phyloP scores from a whole-genome alignment of 2,329 filamentous ascomycete genomes.

The Aspergillus sp. region DNA sequence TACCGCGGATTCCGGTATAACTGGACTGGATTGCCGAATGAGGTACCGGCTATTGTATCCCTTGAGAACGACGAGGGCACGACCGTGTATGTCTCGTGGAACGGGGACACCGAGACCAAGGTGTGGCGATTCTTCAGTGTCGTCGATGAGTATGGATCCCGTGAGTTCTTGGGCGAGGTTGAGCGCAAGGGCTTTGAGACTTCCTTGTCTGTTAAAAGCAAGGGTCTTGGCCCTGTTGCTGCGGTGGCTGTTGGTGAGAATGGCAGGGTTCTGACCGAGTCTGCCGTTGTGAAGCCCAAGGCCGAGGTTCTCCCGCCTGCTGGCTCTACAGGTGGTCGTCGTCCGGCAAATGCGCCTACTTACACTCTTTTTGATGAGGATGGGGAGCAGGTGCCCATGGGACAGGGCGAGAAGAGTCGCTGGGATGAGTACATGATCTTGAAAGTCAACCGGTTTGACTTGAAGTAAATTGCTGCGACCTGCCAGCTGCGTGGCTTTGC shows the following conservation, averaged over 20 bases:
- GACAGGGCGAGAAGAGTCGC: background rate
- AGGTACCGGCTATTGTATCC: slow-evolving; percentile 35
- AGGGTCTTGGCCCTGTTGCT: slow-evolving; percentile 37
- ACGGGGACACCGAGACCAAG: slow-evolving; percentile 49
- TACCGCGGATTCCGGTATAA: slow-evolving; percentile 40
- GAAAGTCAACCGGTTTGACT: slow-evolving; percentile 15
- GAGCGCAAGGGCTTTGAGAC: slow-evolving; percentile 29
- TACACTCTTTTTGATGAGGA: slow-evolving; percentile 4
- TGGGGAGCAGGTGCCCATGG: slow-evolving; percentile 5
- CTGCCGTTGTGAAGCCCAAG: slow-evolving; percentile 20
- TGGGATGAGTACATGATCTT: slow-evolving; percentile 16
- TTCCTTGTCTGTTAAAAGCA: slow-evolving; percentile 20
- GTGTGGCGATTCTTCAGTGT: slow-evolving; percentile 35
- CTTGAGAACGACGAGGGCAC: slow-evolving; percentile 28
- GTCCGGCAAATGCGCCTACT: background rate
- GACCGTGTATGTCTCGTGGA: slow-evolving; percentile 54
- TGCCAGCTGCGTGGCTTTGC: background rate
- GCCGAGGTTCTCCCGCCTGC: slow-evolving; percentile 21
- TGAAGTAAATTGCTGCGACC: background rate
- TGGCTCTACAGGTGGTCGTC: background rate
- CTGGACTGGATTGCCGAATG: slow-evolving; percentile 36
- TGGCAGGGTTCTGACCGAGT: slow-evolving; percentile 26
- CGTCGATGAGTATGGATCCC: slow-evolving; percentile 8
- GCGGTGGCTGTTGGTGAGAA: slow-evolving; percentile 37
- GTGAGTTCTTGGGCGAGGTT: slow-evolving; percentile 8